A percentile compares a stretch with the other conserved stretches of the same genome.
These are phyloP conservation scores for Debaryomyces singareniensis DNA, from an alignment of 1,139 yeast genomes.

Conservation along the genomic window DNA sequence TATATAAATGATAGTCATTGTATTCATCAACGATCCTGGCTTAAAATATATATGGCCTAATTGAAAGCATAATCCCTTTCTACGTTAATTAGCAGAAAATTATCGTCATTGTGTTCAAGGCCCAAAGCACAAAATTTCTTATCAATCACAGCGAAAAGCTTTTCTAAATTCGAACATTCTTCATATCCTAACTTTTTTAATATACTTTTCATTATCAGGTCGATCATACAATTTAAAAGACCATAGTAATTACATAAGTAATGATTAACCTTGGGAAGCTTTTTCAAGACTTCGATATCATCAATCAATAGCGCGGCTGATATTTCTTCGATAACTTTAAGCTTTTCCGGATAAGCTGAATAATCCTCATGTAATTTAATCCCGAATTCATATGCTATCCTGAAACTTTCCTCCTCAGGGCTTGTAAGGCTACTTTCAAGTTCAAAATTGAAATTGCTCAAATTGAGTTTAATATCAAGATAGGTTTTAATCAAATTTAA, in stretches of 20 bases:
- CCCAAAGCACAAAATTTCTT: constrained; percentile 27
- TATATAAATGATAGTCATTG: no score
- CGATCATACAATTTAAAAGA: constrained; percentile 13
- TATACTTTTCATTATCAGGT: constrained; percentile 23
- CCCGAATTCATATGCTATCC: constrained; percentile 32
- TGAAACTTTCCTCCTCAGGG: constrained; percentile 11
- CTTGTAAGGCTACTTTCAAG: constrained; percentile 7
- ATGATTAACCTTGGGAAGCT: constrained; percentile 17
- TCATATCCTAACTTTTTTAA: constrained; percentile 21
- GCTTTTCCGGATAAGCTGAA: constrained; percentile 7
- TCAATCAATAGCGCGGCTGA: constrained; percentile 25
- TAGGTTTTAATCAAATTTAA: constrained; percentile 22
- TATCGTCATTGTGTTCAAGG: constrained; percentile 24
- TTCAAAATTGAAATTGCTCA: constrained; percentile 12
- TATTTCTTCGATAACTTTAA: constrained; percentile 16
- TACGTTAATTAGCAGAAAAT: constrained; percentile 33
- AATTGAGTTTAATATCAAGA: constrained; percentile 14
- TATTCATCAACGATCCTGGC: no score
- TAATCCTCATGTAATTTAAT: constrained; percentile 32
- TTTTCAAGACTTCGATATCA: constrained; percentile 14
- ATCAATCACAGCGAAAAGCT: constrained; percentile 26
- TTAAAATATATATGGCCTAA: no score
- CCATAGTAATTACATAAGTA: constrained; percentile 17
- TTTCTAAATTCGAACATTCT: constrained; percentile 26
- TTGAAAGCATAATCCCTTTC: constrained; percentile 30